Evolutionary conservation across 2,329 filamentous ascomycete species (phyloP).

Genomic region (Botrytis paeoniae): DNA sequence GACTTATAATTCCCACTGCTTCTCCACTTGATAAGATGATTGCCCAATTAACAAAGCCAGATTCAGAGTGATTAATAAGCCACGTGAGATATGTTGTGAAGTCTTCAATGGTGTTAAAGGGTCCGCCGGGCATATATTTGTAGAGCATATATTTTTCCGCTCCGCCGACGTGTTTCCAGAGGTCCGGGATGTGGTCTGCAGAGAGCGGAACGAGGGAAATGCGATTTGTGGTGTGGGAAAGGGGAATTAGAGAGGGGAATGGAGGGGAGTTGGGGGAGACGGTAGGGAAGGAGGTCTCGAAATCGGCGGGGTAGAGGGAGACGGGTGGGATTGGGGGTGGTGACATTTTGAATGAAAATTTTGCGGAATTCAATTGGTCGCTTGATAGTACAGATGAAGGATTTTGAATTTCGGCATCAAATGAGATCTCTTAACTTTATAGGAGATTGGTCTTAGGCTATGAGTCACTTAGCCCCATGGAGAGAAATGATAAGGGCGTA

Average conservation of each 20-base stretch:
- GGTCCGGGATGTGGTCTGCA: constrained; percentile 22
- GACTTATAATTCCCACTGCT: constrained; percentile 42
- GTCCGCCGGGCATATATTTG: constrained; percentile 43
- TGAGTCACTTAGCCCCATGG: not conserved
- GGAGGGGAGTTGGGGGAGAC: not conserved
- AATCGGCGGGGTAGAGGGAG: constrained; percentile 4
- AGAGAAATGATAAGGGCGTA: not conserved
- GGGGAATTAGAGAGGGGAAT: constrained; percentile 8
- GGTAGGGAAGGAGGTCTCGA: not conserved
- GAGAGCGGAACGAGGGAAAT: constrained; percentile 28
- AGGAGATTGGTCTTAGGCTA: not conserved
- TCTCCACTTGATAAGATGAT: constrained; percentile 15
- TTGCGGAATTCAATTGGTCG: not conserved
- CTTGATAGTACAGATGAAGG: not conserved
- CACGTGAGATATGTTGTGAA: constrained; percentile 35
- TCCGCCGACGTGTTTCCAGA: constrained; percentile 29
- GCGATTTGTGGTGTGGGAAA: constrained; percentile 20
- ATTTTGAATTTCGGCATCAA: not conserved
- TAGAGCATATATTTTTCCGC: constrained; percentile 37
- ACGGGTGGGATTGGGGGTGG: not conserved
- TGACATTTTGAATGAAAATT: not conserved
- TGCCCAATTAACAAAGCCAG: not conserved
- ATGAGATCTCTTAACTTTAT: not conserved
- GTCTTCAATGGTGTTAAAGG: constrained; percentile 36
- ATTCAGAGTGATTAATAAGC: not conserved